Base-by-base conservation (phyloP, 2,329 filamentous ascomycete species). In the Neoscytalidium dimidiatum region DNA sequence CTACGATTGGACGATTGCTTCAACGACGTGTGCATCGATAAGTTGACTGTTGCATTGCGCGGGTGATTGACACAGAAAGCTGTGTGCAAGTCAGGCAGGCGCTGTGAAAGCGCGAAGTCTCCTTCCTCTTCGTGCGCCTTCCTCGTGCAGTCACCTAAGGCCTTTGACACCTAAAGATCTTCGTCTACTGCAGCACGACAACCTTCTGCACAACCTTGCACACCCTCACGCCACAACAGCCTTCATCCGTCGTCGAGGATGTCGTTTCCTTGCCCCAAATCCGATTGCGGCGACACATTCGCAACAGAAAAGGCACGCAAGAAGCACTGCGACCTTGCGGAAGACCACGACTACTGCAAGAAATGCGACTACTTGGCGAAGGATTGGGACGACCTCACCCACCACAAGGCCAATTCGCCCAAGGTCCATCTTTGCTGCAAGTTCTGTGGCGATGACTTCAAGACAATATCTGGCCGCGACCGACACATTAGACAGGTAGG, bases 401-500 rank as follows among this genome's bases (percentile, higher is more conserved):
- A 78, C n/a, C 84, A 86, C 73, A 85, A 84, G 69, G 71, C 72
- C 11, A 69, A 67, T 7, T 74, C 75, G 1, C 69, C 73, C 60
- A 71, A 76, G 2, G 79, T 77, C 31, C 82, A 85, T 67, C 82
- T 84, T 51, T 81, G 80, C 58, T 89, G 86, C 71, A 82, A 84
- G 13, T 77, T 86, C 46, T 88, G 86, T 62, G 84, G 82, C 13
- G 71, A 80, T 8, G 85, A 88, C 46, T 88, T 86, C 74, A 81
- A 82, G 66, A 85, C 80, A 29, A 76, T 80, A 2, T 79, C 78
- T 23, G 86, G 85, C 1, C 77, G 84, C 11, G 80, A 83, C 62
- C 70, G 70, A 21, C 86, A 89, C 67, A 79, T 86, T n/a, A 76
- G 79, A 63, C 72, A 79, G 68, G 85, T 86, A 70, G 71, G 78